A percentile compares a stretch with the other conserved stretches of the same genome.
phyloP scores from a whole-genome alignment of 140 eudicot genomes.

The Anethum foeniculum region DNA sequence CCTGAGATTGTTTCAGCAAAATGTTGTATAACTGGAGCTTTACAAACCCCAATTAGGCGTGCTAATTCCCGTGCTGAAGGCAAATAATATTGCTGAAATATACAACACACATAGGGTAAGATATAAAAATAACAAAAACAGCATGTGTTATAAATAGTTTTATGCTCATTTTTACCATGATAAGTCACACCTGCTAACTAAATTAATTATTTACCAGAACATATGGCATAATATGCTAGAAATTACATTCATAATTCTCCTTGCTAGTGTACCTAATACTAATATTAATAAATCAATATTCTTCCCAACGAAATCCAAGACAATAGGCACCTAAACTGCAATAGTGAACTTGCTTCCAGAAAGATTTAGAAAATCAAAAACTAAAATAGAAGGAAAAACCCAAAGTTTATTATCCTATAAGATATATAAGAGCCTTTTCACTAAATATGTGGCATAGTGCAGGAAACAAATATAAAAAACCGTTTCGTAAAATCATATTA shows the following conservation, averaged over 20 bases:
- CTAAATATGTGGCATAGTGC: neutral
- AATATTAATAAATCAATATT: neutral
- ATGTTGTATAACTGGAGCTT: slow-evolving; percentile 84
- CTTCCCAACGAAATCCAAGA: neutral
- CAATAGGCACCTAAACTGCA: neutral
- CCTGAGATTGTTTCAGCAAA: slow-evolving; percentile 88
- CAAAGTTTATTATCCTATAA: neutral
- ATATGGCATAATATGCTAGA: neutral
- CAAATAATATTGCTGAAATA: slow-evolving; percentile 52
- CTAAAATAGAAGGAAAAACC: neutral
- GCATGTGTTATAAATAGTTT: neutral
- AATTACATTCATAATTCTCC: neutral
- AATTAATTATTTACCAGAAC: neutral
- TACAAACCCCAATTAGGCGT: slow-evolving; percentile 58
- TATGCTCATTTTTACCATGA: neutral
- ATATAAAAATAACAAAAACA: neutral
- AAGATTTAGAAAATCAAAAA: neutral
- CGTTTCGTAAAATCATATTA: neutral
- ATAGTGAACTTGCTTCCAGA: neutral
- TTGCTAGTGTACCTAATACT: neutral
- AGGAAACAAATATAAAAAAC: neutral
- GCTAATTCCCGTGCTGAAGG: slow-evolving; percentile 77
- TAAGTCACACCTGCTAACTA: neutral
- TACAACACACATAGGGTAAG: too few species aligned
- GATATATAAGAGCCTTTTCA: neutral